phyloP scores from a whole-genome alignment of 306 rosid genomes.

The Glycyrrhiza uralensis region DNA sequence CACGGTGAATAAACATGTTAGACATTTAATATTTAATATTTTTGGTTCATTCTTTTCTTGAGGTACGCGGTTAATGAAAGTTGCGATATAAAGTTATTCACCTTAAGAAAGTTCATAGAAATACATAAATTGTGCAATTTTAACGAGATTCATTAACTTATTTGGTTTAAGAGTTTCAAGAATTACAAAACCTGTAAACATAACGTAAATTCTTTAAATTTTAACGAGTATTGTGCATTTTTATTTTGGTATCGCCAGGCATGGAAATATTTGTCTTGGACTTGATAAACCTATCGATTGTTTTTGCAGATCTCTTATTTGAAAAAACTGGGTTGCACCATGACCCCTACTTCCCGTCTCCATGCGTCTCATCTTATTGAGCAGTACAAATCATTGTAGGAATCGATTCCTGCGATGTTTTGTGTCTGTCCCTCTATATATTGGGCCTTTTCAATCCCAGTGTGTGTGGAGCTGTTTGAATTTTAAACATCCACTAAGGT shows the following conservation, averaged over 20 bases:
- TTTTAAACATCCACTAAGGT: not conserved
- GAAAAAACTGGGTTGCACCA: slow-evolving; percentile 83
- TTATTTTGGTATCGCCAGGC: not conserved
- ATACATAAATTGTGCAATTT: not conserved
- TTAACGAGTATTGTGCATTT: not conserved
- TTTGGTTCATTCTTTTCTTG: not conserved
- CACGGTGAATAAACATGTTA: not conserved
- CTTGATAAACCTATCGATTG: not conserved
- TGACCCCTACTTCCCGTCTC: slow-evolving; percentile 74
- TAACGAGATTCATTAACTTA: not conserved
- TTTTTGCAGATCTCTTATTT: slow-evolving; percentile 72
- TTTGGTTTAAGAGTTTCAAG: not conserved
- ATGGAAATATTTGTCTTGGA: not conserved
- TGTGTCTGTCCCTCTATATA: not conserved
- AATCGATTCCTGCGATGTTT: not conserved
- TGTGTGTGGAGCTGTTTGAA: too few species aligned
- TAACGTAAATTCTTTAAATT: not conserved
- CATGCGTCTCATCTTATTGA: slow-evolving; percentile 90
- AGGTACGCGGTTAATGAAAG: not conserved
- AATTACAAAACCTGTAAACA: not conserved
- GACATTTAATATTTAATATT: not conserved
- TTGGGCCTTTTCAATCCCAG: too few species aligned
- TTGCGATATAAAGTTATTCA: not conserved
- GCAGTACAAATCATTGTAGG: slow-evolving; percentile 80
- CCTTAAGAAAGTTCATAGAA: not conserved